Percentiles rank a stretch among this genome's conserved stretches.
Conservation (phyloP, 140 eudicot genomes). For the Anethum foeniculum region DNA sequence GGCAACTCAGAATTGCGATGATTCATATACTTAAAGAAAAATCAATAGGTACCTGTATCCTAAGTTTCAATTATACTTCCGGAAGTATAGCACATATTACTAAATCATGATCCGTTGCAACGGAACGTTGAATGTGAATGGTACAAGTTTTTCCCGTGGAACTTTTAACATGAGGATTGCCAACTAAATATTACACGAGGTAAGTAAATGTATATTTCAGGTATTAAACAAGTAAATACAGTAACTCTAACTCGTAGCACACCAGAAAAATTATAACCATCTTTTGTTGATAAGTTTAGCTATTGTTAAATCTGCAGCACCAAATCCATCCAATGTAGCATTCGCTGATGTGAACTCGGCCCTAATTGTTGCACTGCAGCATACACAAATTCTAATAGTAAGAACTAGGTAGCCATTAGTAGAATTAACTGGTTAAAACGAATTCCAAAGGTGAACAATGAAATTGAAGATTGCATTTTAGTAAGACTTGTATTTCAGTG, state of each 20-base stretch:
- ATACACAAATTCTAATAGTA: background rate
- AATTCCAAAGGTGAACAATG: background rate
- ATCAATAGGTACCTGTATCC: background rate
- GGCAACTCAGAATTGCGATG: background rate
- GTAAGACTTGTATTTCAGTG: background rate
- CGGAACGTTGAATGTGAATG: background rate
- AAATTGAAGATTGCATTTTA: background rate
- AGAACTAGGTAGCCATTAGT: background rate
- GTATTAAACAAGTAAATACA: background rate
- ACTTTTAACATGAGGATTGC: background rate
- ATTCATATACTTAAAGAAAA: no score
- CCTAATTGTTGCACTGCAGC: slow-evolving; percentile 57
- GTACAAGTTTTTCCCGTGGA: background rate
- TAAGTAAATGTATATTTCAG: background rate
- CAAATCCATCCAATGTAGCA: slow-evolving; percentile 71
- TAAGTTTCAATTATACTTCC: background rate
- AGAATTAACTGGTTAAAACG: background rate
- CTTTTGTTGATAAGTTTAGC: slow-evolving; percentile 42
- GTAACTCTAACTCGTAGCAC: background rate
- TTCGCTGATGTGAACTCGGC: slow-evolving; percentile 79
- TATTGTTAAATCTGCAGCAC: slow-evolving; percentile 69
- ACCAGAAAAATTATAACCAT: slow-evolving; percentile 23
- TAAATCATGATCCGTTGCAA: background rate
- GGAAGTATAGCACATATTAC: background rate
- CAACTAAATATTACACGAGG: background rate